Evolutionary conservation across 352 stramenopile species (phyloP).

Genomic region (Globisporangium viniferum): DNA sequence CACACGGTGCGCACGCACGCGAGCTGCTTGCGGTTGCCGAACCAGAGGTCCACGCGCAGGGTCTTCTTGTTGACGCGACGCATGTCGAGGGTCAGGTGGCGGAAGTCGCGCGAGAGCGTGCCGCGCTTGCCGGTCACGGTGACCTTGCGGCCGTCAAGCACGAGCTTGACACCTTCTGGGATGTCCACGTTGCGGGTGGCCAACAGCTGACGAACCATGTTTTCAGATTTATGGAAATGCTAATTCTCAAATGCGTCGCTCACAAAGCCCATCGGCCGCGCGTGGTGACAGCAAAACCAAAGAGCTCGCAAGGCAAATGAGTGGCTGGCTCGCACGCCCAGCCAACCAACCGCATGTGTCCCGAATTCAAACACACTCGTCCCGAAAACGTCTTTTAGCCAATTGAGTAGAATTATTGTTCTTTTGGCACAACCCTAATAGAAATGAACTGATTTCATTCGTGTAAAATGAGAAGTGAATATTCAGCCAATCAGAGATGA

Average conservation of each 20-base stretch:
- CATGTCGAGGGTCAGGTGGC: constrained; percentile 97
- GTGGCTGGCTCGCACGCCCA: background rate
- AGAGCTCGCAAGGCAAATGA: background rate
- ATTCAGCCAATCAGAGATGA: background rate
- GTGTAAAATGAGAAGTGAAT: background rate
- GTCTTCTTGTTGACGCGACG: constrained; percentile 88
- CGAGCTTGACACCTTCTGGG: constrained; percentile 92
- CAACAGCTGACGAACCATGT: constrained; percentile 89
- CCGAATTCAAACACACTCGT: background rate
- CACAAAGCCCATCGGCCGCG: background rate
- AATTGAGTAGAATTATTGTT: background rate
- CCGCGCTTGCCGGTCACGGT: constrained; percentile 96
- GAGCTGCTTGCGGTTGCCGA: constrained; percentile 98
- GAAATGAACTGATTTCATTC: background rate
- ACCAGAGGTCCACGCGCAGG: constrained; percentile 98
- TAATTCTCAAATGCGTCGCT: constrained; percentile 62
- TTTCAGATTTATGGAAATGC: constrained; percentile 43
- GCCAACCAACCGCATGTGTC: constrained; percentile 15
- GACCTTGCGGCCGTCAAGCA: constrained; percentile 94
- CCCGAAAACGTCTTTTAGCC: background rate
- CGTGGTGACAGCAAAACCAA: background rate
- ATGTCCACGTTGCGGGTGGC: constrained; percentile 93
- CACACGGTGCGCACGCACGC: constrained; percentile 97
- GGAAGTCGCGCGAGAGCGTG: constrained; percentile 94
- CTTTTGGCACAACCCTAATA: background rate